Evolutionary conservation across 192 early-diverging fungal species (phyloP).

Genomic region (Backusella mclennaniae): DNA sequence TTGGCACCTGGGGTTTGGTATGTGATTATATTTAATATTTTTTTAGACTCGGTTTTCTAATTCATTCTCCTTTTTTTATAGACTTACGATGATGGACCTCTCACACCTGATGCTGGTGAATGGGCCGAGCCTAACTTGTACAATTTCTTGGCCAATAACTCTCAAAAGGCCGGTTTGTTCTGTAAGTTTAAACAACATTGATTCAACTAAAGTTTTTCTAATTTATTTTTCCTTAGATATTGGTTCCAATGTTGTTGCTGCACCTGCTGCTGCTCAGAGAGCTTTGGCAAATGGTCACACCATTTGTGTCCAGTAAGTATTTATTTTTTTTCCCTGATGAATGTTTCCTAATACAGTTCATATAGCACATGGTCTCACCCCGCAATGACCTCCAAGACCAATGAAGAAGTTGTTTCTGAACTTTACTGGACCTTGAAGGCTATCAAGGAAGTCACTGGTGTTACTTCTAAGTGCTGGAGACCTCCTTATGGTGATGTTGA

Average conservation of each 20-base stretch:
- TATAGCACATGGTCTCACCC: conserved; percentile 59
- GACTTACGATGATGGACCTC: conserved; percentile 39
- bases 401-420: conserved; percentile 55
- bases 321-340: background rate
- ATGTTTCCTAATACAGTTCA: background rate
- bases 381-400: conserved; percentile 45
- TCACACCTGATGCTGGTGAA: conserved; percentile 20
- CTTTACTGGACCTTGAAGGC: conserved; percentile 40
- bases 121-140: conserved; percentile 39
- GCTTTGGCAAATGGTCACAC: conserved; percentile 51
- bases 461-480: conserved; percentile 45
- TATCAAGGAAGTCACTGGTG: conserved; percentile 46
- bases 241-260: conserved; percentile 38
- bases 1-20: conserved; percentile 27
- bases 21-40: conserved; percentile 3
- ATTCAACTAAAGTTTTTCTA: background rate
- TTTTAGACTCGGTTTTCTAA: background rate
- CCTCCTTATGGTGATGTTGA: conserved; percentile 57
- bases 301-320: conserved; percentile 48
- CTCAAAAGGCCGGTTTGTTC: conserved; percentile 44
- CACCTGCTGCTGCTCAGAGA: conserved; percentile 35
- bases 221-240: conserved; percentile 29
- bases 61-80: background rate
- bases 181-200: conserved; percentile 15
- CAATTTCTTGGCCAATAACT: conserved; percentile 36